These are phyloP conservation scores for Penicillium alfredii DNA, from an alignment of 495 filamentous ascomycete genomes.

Conservation along the genomic window DNA sequence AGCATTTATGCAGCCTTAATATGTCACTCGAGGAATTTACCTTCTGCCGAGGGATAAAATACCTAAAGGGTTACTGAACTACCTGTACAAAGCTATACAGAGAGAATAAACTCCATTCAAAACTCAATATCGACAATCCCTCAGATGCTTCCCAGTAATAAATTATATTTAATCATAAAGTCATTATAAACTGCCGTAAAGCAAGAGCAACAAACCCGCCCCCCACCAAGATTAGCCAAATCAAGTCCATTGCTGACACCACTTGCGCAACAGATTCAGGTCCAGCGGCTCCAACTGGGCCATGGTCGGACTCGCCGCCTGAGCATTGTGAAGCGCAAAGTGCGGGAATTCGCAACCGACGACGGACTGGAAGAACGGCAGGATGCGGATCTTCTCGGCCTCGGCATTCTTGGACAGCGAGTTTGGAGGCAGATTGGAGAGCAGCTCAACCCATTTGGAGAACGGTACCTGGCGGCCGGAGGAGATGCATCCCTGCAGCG, in stretches of 20 bases:
- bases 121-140: too few species aligned
- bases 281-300: conserved; percentile 9
- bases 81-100: too few species aligned
- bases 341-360: neutral
- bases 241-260: conserved; percentile 26
- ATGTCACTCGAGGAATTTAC: too few species aligned
- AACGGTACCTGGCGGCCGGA: conserved; percentile 9
- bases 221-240: too few species aligned
- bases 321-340: conserved; percentile 4
- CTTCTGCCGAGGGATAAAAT: too few species aligned
- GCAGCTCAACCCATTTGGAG: conserved; percentile 13
- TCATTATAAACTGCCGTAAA: too few species aligned
- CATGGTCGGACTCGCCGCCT: conserved; percentile 12
- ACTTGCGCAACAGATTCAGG: conserved; percentile 2
- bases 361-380: conserved; percentile 15
- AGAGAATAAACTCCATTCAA: too few species aligned
- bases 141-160: too few species aligned
- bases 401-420: conserved; percentile 13
- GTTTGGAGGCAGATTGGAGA: conserved; percentile 7
- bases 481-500: conserved; percentile 8
- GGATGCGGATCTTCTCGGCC: conserved; percentile 11
- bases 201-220: too few species aligned
- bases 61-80: too few species aligned
- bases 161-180: too few species aligned
- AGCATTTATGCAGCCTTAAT: too few species aligned